Evolutionary conservation across 768 basidiomycete genomes (phyloP).

Genomic region (Tricholoma flavovirens): DNA sequence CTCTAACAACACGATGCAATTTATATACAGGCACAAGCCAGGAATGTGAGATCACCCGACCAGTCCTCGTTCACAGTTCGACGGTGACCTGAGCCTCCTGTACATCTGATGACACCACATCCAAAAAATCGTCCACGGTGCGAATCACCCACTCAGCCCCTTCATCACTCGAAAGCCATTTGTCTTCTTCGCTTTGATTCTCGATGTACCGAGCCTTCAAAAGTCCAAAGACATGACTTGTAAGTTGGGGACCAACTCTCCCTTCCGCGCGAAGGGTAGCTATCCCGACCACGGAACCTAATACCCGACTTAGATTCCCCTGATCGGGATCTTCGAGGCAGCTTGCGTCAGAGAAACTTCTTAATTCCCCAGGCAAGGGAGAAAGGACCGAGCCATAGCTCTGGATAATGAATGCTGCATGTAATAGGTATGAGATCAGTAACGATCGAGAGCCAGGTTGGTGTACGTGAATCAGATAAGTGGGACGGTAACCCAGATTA

Average conservation of each 20-base stretch:
- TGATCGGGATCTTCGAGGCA: constrained; percentile 49
- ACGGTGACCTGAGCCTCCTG: constrained; percentile 41
- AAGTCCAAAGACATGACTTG: constrained; percentile 84
- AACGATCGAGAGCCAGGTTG: constrained; percentile 12
- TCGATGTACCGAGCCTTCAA: constrained; percentile 71
- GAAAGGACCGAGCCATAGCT: constrained; percentile 75
- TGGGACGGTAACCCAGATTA: constrained; percentile 21
- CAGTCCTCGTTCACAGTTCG: constrained; percentile 47
- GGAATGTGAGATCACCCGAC: constrained; percentile 34
- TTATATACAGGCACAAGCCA: constrained; percentile 26
- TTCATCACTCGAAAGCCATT: constrained; percentile 79
- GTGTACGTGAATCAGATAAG: constrained; percentile 25
- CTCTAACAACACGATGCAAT: constrained; percentile 36
- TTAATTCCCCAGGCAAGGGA: constrained; percentile 59
- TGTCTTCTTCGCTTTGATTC: constrained; percentile 61
- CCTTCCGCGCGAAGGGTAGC: constrained; percentile 82
- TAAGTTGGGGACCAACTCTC: constrained; percentile 81
- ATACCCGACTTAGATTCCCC: constrained; percentile 78
- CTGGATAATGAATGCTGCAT: constrained; percentile 79
- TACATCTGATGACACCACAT: constrained; percentile 55
- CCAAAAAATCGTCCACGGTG: constrained; percentile 74
- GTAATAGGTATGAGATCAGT: constrained; percentile 18
- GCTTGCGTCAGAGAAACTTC: constrained; percentile 35
- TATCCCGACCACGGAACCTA: constrained; percentile 81
- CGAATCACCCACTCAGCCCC: constrained; percentile 87